A percentile compares a stretch with the other conserved stretches of the same genome.
Conservation (phyloP, 1,284 basidiomycete genomes). For the Erythrobasidium hasegawianum region DNA sequence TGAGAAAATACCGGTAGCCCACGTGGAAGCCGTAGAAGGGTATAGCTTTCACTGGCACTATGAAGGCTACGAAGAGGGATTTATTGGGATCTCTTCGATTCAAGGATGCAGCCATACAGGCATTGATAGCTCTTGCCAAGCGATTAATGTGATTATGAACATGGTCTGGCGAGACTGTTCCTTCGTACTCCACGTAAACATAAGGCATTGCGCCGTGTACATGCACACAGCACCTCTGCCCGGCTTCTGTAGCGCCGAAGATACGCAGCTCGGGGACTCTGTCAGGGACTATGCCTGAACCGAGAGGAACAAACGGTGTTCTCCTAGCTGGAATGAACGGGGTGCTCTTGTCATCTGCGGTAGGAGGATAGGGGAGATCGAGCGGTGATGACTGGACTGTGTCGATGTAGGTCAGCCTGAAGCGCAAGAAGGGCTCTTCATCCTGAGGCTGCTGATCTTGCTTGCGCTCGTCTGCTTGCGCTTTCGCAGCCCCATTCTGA, state of each 20-base stretch:
- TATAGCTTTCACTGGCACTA: constrained; percentile 86
- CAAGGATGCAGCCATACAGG: constrained; percentile 57
- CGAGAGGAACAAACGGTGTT: constrained; percentile 26
- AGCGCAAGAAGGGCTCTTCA: constrained; percentile 27
- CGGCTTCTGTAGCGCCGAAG: constrained; percentile 75
- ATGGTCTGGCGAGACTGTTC: constrained; percentile 58
- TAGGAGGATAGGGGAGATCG: constrained; percentile 26
- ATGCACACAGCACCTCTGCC: constrained; percentile 78
- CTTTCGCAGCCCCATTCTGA: no score
- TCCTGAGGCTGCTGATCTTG: not conserved
- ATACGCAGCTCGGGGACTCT: constrained; percentile 77
- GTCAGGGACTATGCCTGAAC: constrained; percentile 17
- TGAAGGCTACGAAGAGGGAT: constrained; percentile 50
- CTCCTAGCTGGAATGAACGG: constrained; percentile 34
- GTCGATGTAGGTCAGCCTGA: constrained; percentile 34
- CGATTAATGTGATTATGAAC: constrained; percentile 66
- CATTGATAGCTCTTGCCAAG: constrained; percentile 68
- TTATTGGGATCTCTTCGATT: constrained; percentile 33
- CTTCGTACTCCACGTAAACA: constrained; percentile 59
- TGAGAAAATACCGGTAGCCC: constrained; percentile 81
- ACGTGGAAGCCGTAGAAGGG: constrained; percentile 94
- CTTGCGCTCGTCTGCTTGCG: not conserved
- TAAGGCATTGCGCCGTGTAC: constrained; percentile 68
- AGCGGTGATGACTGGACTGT: constrained; percentile 23
- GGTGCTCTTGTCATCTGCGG: constrained; percentile 11